Evolutionary conservation across 2,329 filamentous ascomycete species (phyloP), one percentile per base, ranked within the genome.

Genomic region (Aspergillus arachidicola): DNA sequence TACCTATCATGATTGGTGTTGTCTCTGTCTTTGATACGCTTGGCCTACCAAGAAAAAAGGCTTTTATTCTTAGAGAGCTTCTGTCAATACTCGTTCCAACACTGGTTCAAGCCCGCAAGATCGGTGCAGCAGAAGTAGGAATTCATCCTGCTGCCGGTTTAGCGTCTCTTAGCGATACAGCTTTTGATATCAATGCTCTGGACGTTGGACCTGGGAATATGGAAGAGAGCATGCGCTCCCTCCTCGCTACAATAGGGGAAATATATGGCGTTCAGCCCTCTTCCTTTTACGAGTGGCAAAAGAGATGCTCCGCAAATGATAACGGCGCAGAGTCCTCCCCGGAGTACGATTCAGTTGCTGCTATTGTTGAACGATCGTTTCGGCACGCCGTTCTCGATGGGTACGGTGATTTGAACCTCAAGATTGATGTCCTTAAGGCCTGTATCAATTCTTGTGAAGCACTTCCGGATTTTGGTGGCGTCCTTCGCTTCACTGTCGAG

Each of bases 401-500:
- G 46, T 96, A 93, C 75, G 95, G 95, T 4, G 92, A 94, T 71
- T 81, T 88, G 12, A 86, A 86, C 62, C 81, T 97, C 68, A 98
- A 98, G 77, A 84, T 96, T 59, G 92, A 96, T 74, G 88, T 98
- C 58, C 82, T 98, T 12, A 87, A 92, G 68, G 89, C 91, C n/a
- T 96, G 94, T 72, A 93, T 97, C 71, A 93, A 93, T 76, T 91
- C 98, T 65, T 96, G 92, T 59, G 95, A 99, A 80, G 94, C 95
- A 0, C 82, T 98, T 59, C 94, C 94, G 1, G 94, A 98, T 76
- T 95, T 97, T 71, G 85, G 90, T 55, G 94, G 94, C 6, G 92
- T 97, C n/a, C 81, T 98, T 26, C 89, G 88, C 64, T 96, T 94
- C 75, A 96, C 93, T 0, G 90, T 93, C 67, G 89, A 96, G 70